phyloP scores from a whole-genome alignment of 2,329 filamentous ascomycete genomes.

The Aspergillus ochraceus region DNA sequence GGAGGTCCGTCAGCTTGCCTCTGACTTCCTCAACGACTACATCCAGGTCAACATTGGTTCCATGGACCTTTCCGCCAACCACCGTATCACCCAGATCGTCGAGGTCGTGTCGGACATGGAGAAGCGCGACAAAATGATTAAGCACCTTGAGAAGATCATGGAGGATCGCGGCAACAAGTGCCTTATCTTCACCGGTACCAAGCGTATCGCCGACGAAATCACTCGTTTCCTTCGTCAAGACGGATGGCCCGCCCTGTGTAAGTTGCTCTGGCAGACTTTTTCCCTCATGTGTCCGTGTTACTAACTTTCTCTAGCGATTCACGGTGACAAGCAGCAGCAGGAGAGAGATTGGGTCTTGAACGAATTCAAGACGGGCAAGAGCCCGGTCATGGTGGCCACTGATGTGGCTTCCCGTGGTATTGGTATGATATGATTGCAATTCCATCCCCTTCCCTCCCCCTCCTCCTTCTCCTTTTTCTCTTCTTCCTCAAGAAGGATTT shows the following conservation, averaged over 20 bases:
- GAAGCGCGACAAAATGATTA: conserved; percentile 96
- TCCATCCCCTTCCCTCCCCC: conserved; percentile 38
- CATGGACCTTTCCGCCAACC: conserved; percentile 92
- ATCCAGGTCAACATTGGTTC: conserved; percentile 99
- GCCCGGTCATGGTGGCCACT: conserved; percentile 99
- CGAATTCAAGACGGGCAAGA: conserved; percentile 99
- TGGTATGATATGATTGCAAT: conserved; percentile 81
- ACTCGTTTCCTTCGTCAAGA: conserved; percentile 96
- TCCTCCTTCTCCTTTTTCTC: conserved; percentile 30
- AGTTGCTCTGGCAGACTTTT: conserved; percentile 41
- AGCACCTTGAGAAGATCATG: conserved; percentile 97
- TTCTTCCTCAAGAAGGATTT: conserved; percentile 38
- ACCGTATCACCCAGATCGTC: conserved; percentile 96
- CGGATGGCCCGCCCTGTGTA: conserved; percentile 95
- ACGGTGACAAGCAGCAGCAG: conserved; percentile 99
- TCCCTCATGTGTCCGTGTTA: conserved; percentile 21
- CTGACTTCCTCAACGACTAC: conserved; percentile 90
- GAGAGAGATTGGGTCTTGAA: conserved; percentile 99
- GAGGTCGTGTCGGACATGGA: conserved; percentile 95
- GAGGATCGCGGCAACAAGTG: conserved; percentile 94
- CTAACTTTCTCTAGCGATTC: conserved; percentile 69
- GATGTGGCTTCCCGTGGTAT: conserved; percentile 99
- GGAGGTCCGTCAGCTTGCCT: conserved; percentile 88
- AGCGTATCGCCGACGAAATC: conserved; percentile 96
- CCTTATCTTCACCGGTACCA: conserved; percentile 82